Evolutionary conservation across 176 grass and related monocot species (phyloP).

Genomic region (Melocanna baccifera): DNA sequence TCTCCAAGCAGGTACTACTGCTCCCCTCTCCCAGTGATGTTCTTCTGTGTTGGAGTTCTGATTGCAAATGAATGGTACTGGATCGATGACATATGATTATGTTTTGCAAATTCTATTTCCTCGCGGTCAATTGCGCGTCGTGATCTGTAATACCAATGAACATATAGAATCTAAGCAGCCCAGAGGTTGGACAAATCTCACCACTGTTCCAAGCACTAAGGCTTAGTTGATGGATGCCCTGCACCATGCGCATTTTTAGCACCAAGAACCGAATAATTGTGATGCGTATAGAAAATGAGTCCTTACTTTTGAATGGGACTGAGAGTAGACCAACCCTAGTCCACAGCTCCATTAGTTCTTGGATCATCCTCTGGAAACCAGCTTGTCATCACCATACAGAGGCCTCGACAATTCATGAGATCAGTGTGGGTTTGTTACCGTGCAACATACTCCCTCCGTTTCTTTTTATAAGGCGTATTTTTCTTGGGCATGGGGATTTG

Average conservation of each 20-base stretch:
- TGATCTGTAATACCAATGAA: background rate
- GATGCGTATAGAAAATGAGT: background rate
- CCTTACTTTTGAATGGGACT: background rate
- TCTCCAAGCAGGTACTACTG: slow-evolving; percentile 52
- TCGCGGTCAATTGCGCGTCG: background rate
- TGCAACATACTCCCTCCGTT: background rate
- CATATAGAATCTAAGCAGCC: background rate
- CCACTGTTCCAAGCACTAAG: background rate
- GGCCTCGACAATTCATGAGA: background rate
- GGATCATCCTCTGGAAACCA: background rate
- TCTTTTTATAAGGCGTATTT: too few species aligned
- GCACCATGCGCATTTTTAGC: background rate
- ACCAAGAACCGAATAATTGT: background rate
- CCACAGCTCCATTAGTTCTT: background rate
- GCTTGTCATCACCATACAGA: background rate
- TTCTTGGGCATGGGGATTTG: too few species aligned
- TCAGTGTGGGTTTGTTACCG: background rate
- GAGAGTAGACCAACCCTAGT: background rate
- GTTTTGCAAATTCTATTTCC: background rate
- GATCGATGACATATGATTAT: background rate
- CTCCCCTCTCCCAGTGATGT: background rate
- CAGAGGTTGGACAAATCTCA: background rate
- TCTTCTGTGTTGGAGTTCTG: background rate
- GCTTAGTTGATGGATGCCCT: background rate
- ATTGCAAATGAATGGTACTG: background rate